phyloP scores from a whole-genome alignment of 257 asterid genomes.

The Plantago elongata region DNA sequence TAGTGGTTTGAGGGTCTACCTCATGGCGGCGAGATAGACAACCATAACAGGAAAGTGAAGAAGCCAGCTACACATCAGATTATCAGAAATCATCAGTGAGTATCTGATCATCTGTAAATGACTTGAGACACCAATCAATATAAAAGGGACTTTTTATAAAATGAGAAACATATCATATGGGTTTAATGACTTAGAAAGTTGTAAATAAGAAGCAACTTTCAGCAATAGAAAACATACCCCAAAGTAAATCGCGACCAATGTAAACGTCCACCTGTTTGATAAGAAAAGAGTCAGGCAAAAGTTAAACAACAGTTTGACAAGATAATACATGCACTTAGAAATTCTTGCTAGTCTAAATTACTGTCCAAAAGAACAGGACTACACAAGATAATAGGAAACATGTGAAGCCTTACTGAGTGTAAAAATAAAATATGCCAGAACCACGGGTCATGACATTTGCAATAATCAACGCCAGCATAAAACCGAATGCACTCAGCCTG shows the following conservation, averaged over 20 bases:
- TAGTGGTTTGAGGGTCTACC: slow-evolving; percentile 22
- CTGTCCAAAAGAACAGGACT: no score
- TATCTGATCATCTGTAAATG: background rate
- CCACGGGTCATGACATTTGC: slow-evolving; percentile 45
- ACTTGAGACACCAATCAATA: background rate
- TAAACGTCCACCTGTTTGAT: slow-evolving; percentile 82
- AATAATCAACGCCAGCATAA: slow-evolving; percentile 48
- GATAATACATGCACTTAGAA: background rate
- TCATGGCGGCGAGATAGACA: slow-evolving; percentile 29
- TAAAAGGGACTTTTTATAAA: background rate
- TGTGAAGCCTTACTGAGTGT: slow-evolving; percentile 63
- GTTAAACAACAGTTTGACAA: background rate
- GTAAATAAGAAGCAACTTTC: background rate
- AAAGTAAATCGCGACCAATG: slow-evolving; percentile 70
- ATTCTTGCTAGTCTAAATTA: no score
- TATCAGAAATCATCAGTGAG: slow-evolving; percentile 11
- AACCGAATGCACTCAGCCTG: slow-evolving; percentile 50
- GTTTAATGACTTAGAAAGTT: background rate
- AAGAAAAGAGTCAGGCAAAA: slow-evolving; percentile 20
- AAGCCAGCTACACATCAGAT: slow-evolving; percentile 54
- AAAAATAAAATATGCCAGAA: slow-evolving; percentile 46
- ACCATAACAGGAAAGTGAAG: slow-evolving; percentile 54
- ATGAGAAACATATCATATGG: background rate
- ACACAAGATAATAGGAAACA: no score
- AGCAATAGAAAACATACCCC: slow-evolving; percentile 52